phyloP scores from a whole-genome alignment of 2,329 filamentous ascomycete species.

The Leptosphaerulina australis region DNA sequence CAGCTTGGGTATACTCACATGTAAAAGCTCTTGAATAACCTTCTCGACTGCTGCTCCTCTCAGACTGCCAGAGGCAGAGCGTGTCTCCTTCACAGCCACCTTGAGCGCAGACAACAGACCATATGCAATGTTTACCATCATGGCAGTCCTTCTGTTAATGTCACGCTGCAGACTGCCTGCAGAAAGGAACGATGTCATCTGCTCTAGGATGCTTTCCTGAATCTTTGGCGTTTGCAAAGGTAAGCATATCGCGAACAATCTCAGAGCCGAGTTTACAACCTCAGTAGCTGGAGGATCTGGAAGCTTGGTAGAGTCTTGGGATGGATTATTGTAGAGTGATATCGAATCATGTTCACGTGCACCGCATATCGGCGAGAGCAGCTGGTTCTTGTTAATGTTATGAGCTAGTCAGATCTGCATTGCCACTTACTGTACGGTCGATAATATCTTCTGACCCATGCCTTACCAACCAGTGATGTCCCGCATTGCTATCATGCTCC shows the following conservation, averaged over 20 bases:
- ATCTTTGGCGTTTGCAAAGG: constrained; percentile 88
- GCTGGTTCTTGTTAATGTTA: constrained; percentile 39
- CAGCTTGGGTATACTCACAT: constrained; percentile 64
- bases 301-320: constrained; percentile 55
- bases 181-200: constrained; percentile 87
- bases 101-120: constrained; percentile 81
- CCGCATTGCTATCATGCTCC: constrained; percentile 51
- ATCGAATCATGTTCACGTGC: constrained; percentile 90
- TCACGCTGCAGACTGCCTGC: constrained; percentile 81
- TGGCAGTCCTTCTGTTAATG: constrained; percentile 84
- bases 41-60: constrained; percentile 79
- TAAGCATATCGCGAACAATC: constrained; percentile 88
- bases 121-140: constrained; percentile 86
- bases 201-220: constrained; percentile 94
- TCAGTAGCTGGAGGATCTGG: constrained; percentile 88
- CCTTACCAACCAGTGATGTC: constrained; percentile 59
- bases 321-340: constrained; percentile 70
- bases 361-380: constrained; percentile 70
- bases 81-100: constrained; percentile 81
- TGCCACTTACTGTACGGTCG: constrained; percentile 55
- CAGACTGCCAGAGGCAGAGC: constrained; percentile 73
- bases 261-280: constrained; percentile 91
- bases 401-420: too few species aligned
- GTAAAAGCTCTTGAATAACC: constrained; percentile 69
- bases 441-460: constrained; percentile 69